Evolutionary conservation across 192 early-diverging fungal genomes (phyloP), one percentile per base, ranked within the genome.

Genomic region (Gonapodya prolifera): DNA sequence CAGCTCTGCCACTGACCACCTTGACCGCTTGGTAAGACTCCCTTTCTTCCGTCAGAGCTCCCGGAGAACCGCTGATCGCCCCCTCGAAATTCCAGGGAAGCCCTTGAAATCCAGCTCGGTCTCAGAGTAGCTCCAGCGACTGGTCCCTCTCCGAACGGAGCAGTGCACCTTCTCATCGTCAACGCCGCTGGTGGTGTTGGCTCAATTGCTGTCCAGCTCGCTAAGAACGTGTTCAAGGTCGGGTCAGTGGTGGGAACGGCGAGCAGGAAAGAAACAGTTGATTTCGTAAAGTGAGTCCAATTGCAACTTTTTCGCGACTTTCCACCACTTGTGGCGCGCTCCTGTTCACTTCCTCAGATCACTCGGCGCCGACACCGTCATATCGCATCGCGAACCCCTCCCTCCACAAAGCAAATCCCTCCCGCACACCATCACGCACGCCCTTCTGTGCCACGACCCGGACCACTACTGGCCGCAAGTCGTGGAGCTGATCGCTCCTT

Each of bases 181-280:
- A 73, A 73, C 71, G 71, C 28, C 29, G 71, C 71, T 32, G 71
- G 71, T 29, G 71, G 71, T 73, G 71, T 73, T 29, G 71, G 71
- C 18, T 30, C 28, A 2, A 73, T 73, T 73, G 71, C 71, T 13
- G 29, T 73, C 16, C 71, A 73, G 31, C 71, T 73, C 28, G 71
- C 71, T 29, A 18, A 32, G 31, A 73, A 73, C 71, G 71, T 32
- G 16, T 32, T 73, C 71, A 73, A 73, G 31, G 28, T 73, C 8
- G 71, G 32, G 16, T 32, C 28, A 2, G 71, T 73, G 28, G 31
- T 32, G 2, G 71, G 28, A 2, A 73, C 71, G 8, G 71, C 71
- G 8, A 30, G 28, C 28, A 18, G 71, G 71, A 18, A 18, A 2
- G 71, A 73, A 32, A 30, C 71, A 2, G 29, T 18, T 29, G 71